These are phyloP conservation scores for Phytophthora megakarya DNA, from an alignment of 352 stramenopile genomes.

Conservation along the genomic window DNA sequence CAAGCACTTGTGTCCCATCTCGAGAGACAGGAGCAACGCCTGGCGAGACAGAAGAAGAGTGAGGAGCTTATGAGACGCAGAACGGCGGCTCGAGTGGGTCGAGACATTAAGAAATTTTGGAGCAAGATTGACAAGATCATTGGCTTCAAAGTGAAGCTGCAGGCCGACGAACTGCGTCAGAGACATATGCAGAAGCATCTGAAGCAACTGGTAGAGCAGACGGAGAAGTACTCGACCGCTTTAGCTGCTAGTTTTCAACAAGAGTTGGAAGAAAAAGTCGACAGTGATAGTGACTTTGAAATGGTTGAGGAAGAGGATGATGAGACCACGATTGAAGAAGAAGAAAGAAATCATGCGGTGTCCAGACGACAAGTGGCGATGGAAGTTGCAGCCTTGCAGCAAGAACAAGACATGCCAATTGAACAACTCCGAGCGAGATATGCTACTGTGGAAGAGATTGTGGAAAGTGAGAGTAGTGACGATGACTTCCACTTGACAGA, in stretches of 20 bases:
- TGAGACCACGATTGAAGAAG: constrained; percentile 43
- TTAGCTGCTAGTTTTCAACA: constrained; percentile 73
- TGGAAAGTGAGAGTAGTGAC: constrained; percentile 29
- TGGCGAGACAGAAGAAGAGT: constrained; percentile 41
- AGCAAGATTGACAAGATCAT: constrained; percentile 98
- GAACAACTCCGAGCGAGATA: constrained; percentile 85
- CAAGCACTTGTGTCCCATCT: constrained; percentile 55
- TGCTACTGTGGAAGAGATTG: constrained; percentile 7
- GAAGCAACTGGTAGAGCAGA: constrained; percentile 95
- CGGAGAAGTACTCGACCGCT: constrained; percentile 94
- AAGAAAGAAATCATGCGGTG: constrained; percentile 27
- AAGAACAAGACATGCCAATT: constrained; percentile 81
- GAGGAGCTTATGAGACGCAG: constrained; percentile 48
- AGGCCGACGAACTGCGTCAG: constrained; percentile 84
- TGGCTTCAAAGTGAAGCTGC: constrained; percentile 96
- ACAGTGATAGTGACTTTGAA: constrained; percentile 14
- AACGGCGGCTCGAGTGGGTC: constrained; percentile 76
- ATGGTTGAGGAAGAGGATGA: constrained; percentile 20
- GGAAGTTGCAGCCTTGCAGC: constrained; percentile 69
- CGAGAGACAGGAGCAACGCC: constrained; percentile 21
- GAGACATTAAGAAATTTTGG: constrained; percentile 95
- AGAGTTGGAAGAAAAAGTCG: neutral
- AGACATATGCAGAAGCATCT: constrained; percentile 97
- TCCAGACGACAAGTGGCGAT: constrained; percentile 26
- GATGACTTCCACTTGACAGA: constrained; percentile 35